Evolutionary conservation across 768 basidiomycete genomes (phyloP), one percentile per base, ranked within the genome.

Genomic region (Serendipita sp.): DNA sequence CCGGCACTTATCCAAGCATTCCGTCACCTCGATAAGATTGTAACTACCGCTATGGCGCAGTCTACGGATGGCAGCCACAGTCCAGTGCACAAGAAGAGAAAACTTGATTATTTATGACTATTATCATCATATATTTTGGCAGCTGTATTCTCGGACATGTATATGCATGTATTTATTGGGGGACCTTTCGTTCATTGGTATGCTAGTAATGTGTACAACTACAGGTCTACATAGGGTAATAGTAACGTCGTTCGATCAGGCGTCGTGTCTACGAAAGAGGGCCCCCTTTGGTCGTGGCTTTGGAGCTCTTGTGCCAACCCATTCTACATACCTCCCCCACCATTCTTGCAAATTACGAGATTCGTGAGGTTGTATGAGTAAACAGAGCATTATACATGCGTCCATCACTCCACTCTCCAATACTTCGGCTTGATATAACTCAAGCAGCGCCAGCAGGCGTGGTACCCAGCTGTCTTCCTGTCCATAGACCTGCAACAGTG

Each of bases 401-500:
- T 60, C 55, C 55, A 60, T 60, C 4, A 60, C 36, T 11, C 33
- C 55, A 34, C 55, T 60, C 55, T 60, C 55, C 18, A 60, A 29
- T n/a, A 60, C 18, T 36, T 60, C 55, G 29, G 27, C 33, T 29
- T 31, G 55, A 29, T 60, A 60, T n/a, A 60, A 34, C 4, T 60
- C 55, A 10, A 60, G 36, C 27, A 60, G 16, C 16, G 55, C 16
- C 23, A 60, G 55, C n/a, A 60, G 18, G 8, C 55, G 55, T 36
- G 55, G 55, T 8, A 60, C 55, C 55, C 55, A 60, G 34, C 18
- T 37, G 36, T 60, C 55, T 60, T 60, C 29, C n/a, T 36, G 55
- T 27, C 55, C 36, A 37, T 31, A 60, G 8, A 37, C 27, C 55
- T 27, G 33, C 16, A 34, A 4, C 18, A 34, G 27, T 3, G 16